These are phyloP conservation scores for Flaveria robusta DNA, from an alignment of 129 eudicot genomes.

Conservation along the genomic window DNA sequence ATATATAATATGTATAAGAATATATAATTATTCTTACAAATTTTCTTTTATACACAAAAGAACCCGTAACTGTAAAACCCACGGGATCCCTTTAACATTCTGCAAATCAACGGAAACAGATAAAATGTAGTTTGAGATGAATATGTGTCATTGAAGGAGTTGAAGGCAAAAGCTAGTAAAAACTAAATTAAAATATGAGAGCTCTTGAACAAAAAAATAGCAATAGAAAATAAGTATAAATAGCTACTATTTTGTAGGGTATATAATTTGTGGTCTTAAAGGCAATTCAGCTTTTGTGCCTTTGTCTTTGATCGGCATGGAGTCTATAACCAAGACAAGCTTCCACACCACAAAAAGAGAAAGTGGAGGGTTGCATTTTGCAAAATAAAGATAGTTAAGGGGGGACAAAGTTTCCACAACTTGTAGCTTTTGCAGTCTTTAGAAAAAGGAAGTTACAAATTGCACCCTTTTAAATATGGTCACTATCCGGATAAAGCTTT, in stretches of 20 bases:
- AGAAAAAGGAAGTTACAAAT: constrained; percentile 42
- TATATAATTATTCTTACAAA: too few species aligned
- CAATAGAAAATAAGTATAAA: not conserved
- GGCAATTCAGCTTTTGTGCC: constrained; percentile 40
- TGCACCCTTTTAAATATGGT: constrained; percentile 45
- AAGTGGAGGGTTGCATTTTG: constrained; percentile 44
- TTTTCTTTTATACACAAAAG: too few species aligned
- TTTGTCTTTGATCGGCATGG: constrained; percentile 28
- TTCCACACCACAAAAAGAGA: constrained; percentile 49
- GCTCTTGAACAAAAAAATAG: too few species aligned
- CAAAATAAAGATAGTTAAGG: constrained; percentile 46
- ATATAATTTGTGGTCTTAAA: constrained; percentile 30
- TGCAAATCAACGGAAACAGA: too few species aligned
- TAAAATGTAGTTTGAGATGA: too few species aligned
- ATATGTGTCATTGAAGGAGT: too few species aligned
- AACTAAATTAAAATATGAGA: too few species aligned
- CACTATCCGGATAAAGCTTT: constrained; percentile 40
- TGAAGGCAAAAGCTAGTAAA: too few species aligned
- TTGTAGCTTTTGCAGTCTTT: constrained; percentile 50
- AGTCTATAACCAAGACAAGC: constrained; percentile 45
- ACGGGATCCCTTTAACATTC: too few species aligned
- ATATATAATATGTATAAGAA: too few species aligned
- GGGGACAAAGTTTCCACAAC: constrained; percentile 53
- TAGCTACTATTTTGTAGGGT: constrained; percentile 10
- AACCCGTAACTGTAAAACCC: too few species aligned